Evolutionary conservation across 257 asterid genomes (phyloP), one percentile per base, ranked within the genome.

Genomic region (Gentiana dahurica): DNA sequence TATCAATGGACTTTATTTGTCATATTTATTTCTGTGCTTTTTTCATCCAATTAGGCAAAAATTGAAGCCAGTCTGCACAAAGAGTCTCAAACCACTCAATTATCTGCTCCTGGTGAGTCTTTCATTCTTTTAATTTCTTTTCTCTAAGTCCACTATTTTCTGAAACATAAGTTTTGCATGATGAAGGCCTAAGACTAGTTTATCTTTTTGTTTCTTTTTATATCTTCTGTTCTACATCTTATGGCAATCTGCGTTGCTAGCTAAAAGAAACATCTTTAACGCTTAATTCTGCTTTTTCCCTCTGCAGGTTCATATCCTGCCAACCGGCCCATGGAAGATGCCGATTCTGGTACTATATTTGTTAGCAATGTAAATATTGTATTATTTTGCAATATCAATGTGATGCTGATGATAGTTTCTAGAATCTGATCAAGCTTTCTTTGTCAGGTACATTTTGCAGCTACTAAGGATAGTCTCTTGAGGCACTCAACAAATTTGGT

Each of bases 401-500:
- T 4, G 24, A 24, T 41, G 9, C 46, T 7, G 46, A 41, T 41
- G 9, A 41, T 41, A 4, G 9, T 41, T 41, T 41, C 8, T 41
- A 2, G 46, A 41, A 41, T 57, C 65, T 51, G 33, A 58, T 47
- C 63, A 12, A 36, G 24, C 55, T 73, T 36, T 62, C 46, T 59
- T 52, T 68, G n/a, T 59, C 69, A 92, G 99, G 95, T 92, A 74
- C 97, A 92, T 84, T 92, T 92, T 84, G 99, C 94, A 77, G 97
- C 99, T 62, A 81, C 97, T 59, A 92, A 88, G 76, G 99, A 85
- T 70, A 74, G 91, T 75, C 85, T 92, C 53, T 85, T 90, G 8
- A 75, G 85, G 46, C 95, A 92, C 65, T 92, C 75, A 88, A 80
- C 74, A 88, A 84, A 74, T 88, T 79, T 60, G 97, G 99, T 39